These are phyloP conservation scores for Lagenaria siceraria DNA, from an alignment of 306 rosid genomes.

Conservation along the genomic window DNA sequence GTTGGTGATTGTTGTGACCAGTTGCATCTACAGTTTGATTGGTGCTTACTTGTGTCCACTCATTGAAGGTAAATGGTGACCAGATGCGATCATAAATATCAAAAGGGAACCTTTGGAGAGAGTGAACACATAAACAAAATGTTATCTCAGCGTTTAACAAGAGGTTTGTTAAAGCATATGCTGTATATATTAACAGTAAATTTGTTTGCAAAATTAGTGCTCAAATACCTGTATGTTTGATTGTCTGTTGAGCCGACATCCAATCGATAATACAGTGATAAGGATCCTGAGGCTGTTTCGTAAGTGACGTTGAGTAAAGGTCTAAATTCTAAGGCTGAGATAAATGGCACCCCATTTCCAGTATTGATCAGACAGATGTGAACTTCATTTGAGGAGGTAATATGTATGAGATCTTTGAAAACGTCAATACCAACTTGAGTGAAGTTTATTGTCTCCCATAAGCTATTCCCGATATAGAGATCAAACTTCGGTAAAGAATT, in stretches of 20 bases:
- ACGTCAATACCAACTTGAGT: background rate
- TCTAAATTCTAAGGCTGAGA: constrained; percentile 31
- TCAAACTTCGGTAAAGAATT: constrained; percentile 6
- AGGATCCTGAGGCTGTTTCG: background rate
- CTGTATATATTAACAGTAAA: background rate
- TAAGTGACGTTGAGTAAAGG: constrained; percentile 10
- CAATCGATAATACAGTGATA: background rate
- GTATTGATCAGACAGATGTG: constrained; percentile 27
- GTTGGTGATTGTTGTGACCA: background rate
- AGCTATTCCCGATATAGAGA: constrained; percentile 13
- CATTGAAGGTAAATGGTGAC: background rate
- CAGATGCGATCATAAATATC: constrained; percentile 35
- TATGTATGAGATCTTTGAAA: constrained; percentile 17
- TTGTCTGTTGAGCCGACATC: constrained; percentile 6
- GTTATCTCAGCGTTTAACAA: background rate
- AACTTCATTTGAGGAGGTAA: constrained; percentile 7
- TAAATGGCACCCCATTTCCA: constrained; percentile 24
- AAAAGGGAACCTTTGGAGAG: constrained; percentile 12
- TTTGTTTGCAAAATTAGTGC: background rate
- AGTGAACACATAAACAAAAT: background rate
- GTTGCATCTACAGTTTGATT: background rate
- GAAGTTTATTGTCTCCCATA: constrained; percentile 12
- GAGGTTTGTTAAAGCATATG: background rate
- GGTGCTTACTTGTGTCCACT: constrained; percentile 1
- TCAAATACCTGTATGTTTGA: constrained; percentile 7